These are phyloP conservation scores for Brassica hybrid DNA, from an alignment of 441 rosid genomes.

Conservation along the genomic window DNA sequence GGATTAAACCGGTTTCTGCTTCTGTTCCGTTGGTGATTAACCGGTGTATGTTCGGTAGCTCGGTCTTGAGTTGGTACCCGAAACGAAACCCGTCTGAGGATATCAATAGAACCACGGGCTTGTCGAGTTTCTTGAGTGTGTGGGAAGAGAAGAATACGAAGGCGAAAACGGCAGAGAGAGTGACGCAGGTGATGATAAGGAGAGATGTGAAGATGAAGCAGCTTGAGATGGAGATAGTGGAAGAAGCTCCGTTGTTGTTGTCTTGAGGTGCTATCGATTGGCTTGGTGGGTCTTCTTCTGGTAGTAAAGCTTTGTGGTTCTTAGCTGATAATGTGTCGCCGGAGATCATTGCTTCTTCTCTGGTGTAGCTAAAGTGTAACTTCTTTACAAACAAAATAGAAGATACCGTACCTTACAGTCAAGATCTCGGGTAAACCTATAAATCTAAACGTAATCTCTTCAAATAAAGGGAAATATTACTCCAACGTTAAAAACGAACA, in stretches of 20 bases:
- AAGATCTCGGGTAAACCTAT: no score
- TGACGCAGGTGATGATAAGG: neutral
- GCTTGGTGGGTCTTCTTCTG: neutral
- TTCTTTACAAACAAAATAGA: neutral
- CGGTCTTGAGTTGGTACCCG: constrained; percentile 87
- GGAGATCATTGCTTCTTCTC: neutral
- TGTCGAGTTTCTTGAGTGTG: constrained; percentile 51
- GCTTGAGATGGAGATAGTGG: constrained; percentile 1
- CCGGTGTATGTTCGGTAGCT: constrained; percentile 71
- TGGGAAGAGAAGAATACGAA: neutral
- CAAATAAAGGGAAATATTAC: neutral
- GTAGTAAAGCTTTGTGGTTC: neutral
- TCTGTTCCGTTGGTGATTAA: constrained; percentile 81
- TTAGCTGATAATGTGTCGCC: neutral
- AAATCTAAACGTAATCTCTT: neutral
- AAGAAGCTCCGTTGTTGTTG: neutral
- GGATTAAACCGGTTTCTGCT: constrained; percentile 85
- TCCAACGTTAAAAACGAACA: neutral
- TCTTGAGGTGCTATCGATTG: neutral
- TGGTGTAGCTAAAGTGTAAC: neutral
- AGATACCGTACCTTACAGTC: neutral
- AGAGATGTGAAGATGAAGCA: constrained; percentile 6
- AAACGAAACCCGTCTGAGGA: constrained; percentile 94
- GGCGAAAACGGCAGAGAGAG: no score
- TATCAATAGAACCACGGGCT: constrained; percentile 74